Base-by-base conservation (phyloP, 2,329 filamentous ascomycete genomes). In the Zasmidium angulare region DNA sequence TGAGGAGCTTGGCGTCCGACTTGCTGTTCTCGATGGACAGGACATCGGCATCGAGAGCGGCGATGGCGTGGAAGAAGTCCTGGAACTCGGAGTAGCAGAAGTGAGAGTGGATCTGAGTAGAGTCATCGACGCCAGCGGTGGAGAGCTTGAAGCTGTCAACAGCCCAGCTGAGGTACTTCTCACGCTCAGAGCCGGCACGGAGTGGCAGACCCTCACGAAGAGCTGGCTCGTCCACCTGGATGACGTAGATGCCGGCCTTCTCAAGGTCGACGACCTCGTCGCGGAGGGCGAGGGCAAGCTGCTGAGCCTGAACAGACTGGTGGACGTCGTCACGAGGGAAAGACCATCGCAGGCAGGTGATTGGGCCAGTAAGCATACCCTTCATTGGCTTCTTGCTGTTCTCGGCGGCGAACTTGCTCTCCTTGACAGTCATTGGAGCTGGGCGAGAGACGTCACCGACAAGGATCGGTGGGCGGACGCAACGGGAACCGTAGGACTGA, bases 51-150 rank as follows among this genome's bases (percentile, higher is more conserved):
- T 99, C 95, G 67, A 99, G 89, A 63, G 95, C 93, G 67, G 95
- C 91, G 72, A 99, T 99, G 81, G 95, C 95, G 82, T 98, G 91
- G 92, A 99, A 99, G 87, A 99, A 99, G 85, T 99, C 95, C 84
- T 99, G 95, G 91, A 99, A 99, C 86, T 99, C 95, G 55, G 95
- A 98, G 89, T 99, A 99, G 81, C 95, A 99, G 90, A 99, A 99
- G 86, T 99, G 95, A 66, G 93, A 97, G 89, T 99, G 95, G 79
- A 99, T 97, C 86, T 99, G 95, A 69, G 95, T 99, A 60, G 89
- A 90, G 80, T 99, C 91, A 81, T 92, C 82, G 63, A 99, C 93
- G 78, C 92, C 95, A 62, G 92, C 88, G 72, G 93, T 96, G 68
- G 93, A 88, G 69, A 99, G 91, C 78, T 91, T 92, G 92, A 99